These are phyloP conservation scores for Pyrenochaeta sp. DNA, from an alignment of 2,329 filamentous ascomycete genomes.

Conservation along the genomic window DNA sequence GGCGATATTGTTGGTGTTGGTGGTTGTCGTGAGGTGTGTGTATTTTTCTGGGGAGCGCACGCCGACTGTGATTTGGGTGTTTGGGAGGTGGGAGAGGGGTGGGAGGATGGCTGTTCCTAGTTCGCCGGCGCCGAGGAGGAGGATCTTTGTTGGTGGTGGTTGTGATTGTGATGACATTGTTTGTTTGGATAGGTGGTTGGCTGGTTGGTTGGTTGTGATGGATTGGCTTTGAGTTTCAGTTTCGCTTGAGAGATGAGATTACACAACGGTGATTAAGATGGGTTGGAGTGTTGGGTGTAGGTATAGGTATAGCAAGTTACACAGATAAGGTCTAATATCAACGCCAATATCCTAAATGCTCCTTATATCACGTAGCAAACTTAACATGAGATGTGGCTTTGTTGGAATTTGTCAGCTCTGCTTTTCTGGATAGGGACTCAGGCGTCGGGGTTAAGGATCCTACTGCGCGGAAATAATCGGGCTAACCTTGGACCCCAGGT, in stretches of 20 bases:
- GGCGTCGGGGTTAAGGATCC: background rate
- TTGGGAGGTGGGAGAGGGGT: conserved; percentile 59
- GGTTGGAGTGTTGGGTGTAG: too few relatives aligned
- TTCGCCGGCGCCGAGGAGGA: conserved; percentile 73
- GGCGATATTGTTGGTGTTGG: conserved; percentile 44
- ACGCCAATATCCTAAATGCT: too few relatives aligned
- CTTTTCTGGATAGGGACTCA: too few relatives aligned
- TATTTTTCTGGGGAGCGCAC: conserved; percentile 61
- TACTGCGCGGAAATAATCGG: background rate
- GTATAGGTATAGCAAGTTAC: too few relatives aligned
- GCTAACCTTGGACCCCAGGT: too few relatives aligned
- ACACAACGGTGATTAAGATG: too few relatives aligned
- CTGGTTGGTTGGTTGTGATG: background rate
- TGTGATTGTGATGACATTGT: background rate
- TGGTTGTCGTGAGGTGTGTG: conserved; percentile 24
- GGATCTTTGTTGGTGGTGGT: conserved; percentile 48
- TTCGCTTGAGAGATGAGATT: too few relatives aligned
- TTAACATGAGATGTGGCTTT: background rate
- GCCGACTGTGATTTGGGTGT: conserved; percentile 60
- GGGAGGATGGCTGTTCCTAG: conserved; percentile 66
- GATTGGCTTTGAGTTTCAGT: too few relatives aligned
- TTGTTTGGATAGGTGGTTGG: background rate
- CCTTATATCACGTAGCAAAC: background rate
- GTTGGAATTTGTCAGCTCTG: too few relatives aligned
- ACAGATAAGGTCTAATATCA: too few relatives aligned